These are phyloP conservation scores for Phaeotremella fagi DNA, from an alignment of 768 basidiomycete genomes.

Conservation along the genomic window DNA sequence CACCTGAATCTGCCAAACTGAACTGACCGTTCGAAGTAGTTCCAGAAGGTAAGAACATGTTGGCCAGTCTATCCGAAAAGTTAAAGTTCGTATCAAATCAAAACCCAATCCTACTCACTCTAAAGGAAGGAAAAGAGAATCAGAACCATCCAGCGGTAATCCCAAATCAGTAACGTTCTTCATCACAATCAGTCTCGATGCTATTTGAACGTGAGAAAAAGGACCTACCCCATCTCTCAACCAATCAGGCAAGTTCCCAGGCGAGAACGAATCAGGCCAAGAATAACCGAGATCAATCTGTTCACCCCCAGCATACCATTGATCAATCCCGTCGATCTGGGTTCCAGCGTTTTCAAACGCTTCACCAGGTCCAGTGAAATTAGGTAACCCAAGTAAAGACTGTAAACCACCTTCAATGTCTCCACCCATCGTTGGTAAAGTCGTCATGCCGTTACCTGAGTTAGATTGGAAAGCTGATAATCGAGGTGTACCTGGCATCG, in stretches of 20 bases:
- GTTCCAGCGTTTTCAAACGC: conserved; percentile 5
- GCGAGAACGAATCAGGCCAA: conserved; percentile 62
- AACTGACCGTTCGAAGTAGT: conserved; percentile 30
- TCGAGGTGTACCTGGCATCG: conserved; percentile 39
- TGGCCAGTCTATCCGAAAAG: conserved; percentile 30
- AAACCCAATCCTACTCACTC: conserved; percentile 27
- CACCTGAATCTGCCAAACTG: conserved; percentile 38
- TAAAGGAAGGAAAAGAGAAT: conserved; percentile 70
- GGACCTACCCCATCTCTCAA: conserved; percentile 78
- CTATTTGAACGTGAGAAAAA: not conserved
- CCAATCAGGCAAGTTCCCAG: conserved; percentile 81
- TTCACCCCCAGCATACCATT: conserved; percentile 57
- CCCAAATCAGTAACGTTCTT: conserved; percentile 86
- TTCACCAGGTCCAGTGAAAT: conserved; percentile 3
- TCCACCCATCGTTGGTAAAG: not conserved
- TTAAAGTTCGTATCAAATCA: not conserved
- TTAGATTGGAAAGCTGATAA: not conserved
- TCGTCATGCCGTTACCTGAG: conserved; percentile 9
- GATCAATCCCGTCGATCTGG: conserved; percentile 31
- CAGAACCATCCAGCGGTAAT: conserved; percentile 82
- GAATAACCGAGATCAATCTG: conserved; percentile 78
- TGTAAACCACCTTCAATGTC: conserved; percentile 36
- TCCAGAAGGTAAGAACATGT: conserved; percentile 42
- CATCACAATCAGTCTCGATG: conserved; percentile 5
- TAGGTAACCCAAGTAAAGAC: conserved; percentile 29